Evolutionary conservation across 1,284 basidiomycete genomes (phyloP).

Genomic region (Vanrija sp.): DNA sequence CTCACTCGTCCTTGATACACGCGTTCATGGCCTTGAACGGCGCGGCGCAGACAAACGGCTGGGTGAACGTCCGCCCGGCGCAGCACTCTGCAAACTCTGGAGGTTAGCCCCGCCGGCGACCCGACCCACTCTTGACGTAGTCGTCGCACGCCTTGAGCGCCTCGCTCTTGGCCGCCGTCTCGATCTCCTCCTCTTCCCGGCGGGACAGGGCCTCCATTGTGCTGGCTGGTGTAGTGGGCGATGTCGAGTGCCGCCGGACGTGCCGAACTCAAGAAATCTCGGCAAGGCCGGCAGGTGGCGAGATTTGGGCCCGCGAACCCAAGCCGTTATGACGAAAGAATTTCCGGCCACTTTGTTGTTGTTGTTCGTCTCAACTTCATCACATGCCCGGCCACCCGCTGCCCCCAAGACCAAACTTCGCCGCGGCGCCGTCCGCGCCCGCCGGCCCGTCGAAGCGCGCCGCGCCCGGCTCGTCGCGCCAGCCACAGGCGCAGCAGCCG

Average conservation of each 20-base stretch:
- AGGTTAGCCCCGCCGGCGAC: background rate
- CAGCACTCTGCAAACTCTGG: slow-evolving; percentile 80
- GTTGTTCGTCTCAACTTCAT: too few species aligned
- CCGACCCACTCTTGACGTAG: slow-evolving; percentile 62
- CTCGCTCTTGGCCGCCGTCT: slow-evolving; percentile 66
- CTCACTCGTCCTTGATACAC: slow-evolving; percentile 77
- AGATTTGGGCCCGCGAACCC: background rate
- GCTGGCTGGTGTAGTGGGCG: background rate
- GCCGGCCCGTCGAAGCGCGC: background rate
- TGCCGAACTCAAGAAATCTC: background rate
- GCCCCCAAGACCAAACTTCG: background rate
- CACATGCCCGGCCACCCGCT: background rate
- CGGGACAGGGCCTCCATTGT: slow-evolving; percentile 78
- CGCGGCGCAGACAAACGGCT: slow-evolving; percentile 74
- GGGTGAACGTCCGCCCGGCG: slow-evolving; percentile 71
- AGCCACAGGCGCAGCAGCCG: background rate
- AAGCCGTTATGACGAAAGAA: background rate
- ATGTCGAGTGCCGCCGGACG: background rate
- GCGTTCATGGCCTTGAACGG: slow-evolving; percentile 68
- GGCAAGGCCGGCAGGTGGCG: background rate
- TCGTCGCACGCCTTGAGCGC: slow-evolving; percentile 74
- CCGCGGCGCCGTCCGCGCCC: background rate
- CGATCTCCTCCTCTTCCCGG: slow-evolving; percentile 78
- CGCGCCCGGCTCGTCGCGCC: too few species aligned
- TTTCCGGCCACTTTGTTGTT: too few species aligned